Conservation (phyloP, 1,284 basidiomycete species). For the Apiotrichum domesticum region DNA sequence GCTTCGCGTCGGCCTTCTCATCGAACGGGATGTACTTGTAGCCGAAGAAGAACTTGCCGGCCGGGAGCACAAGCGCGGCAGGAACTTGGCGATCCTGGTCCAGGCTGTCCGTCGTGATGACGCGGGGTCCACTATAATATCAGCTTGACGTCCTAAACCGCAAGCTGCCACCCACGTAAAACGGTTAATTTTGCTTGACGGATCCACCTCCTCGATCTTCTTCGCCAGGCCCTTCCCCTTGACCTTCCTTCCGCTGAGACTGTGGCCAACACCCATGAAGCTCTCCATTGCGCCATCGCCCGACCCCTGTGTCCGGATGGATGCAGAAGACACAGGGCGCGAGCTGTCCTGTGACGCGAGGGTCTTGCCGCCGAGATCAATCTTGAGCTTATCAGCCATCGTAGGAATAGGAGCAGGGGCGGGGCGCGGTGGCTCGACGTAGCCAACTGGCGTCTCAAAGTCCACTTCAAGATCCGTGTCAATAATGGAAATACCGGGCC, state of each 20-base stretch:
- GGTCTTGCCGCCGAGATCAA: conserved; percentile 76
- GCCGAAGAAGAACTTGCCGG: conserved; percentile 91
- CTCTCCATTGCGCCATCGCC: conserved; percentile 64
- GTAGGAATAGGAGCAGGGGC: conserved; percentile 75
- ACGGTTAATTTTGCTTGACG: conserved; percentile 76
- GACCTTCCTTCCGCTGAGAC: conserved; percentile 76
- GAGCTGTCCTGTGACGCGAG: conserved; percentile 56
- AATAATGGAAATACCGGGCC: conserved; percentile 79
- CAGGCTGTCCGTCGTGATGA: conserved; percentile 76
- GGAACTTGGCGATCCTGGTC: conserved; percentile 73
- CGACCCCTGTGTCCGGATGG: conserved; percentile 36
- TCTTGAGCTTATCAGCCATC: conserved; percentile 96
- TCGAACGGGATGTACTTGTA: conserved; percentile 70
- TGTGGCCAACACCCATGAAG: conserved; percentile 89
- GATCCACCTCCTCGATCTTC: conserved; percentile 69
- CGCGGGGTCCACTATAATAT: conserved; percentile 62
- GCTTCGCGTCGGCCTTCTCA: conserved; percentile 46
- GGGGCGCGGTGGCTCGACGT: conserved; percentile 82
- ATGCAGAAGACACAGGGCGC: conserved; percentile 58
- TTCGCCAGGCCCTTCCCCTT: conserved; percentile 87
- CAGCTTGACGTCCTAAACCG: not conserved
- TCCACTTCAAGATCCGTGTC: conserved; percentile 82
- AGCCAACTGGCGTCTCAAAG: conserved; percentile 57
- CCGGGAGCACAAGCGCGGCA: conserved; percentile 80
- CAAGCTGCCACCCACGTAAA: conserved; percentile 63